Base-by-base conservation (phyloP, 2,329 filamentous ascomycete genomes). In the Botryotinia narcissicola region DNA sequence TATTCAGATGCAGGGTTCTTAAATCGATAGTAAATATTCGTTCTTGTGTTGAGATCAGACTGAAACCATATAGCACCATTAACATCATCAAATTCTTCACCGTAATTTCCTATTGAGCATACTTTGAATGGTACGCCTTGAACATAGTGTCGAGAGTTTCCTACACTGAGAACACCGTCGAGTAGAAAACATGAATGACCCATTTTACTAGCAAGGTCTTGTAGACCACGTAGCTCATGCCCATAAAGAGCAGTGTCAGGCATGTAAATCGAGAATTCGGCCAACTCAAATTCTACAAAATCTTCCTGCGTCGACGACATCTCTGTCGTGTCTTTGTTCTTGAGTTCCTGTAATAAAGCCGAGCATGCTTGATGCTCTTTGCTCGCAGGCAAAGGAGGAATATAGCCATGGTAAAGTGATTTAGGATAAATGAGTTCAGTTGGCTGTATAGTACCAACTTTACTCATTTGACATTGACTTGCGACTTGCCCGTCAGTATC, bases 51-150 rank as follows among this genome's bases (percentile, higher is more conserved):
- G 0, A 82, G 70, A 0, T 76, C 67, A 0, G 92, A 92, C 29
- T 88, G 86, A 3, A 95, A 85, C 87, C 91, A 95, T 1, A 94
- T 85, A 25, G 87, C 82, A 14, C 84, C 83, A 3, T 81, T 83
- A 4, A 90, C 85, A 0, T 86, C 85, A 35, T 85, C 80, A 10
- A 84, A 78, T 0, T 83, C 79, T 1, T 85, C 79, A 0, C 88
- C 88, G 78, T 94, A 94, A 42, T 90, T 89, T 2, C 89, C 91
- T 18, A 96, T 86, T 0, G 91, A 90, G 1, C 92, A 82, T 1
- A 86, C 83, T 0, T 82, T 78, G 64, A 95, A 92, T 0, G 84
- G 82, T 0, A 93, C 83, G 0, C 80, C 82, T 63, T 87, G 81
- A 0, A 95, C 84, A 73, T 87, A 92, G 59, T 54, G 76, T 5